phyloP scores from a whole-genome alignment of 306 rosid genomes.

The Dalbergia cultrata region DNA sequence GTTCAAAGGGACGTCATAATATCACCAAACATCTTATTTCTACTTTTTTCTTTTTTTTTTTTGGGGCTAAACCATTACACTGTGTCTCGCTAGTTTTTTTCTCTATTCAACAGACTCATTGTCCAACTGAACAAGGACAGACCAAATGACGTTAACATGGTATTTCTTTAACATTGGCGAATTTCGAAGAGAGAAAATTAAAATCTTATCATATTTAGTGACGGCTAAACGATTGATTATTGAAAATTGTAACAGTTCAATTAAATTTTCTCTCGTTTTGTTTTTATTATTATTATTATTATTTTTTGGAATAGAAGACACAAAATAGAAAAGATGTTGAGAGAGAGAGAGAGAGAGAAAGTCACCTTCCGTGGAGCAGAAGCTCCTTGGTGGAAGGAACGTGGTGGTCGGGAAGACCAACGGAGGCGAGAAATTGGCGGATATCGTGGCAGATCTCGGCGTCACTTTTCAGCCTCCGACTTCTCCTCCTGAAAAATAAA shows the following conservation, averaged over 20 bases:
- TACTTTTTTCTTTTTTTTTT: too few relatives aligned
- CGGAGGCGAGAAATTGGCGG: conserved; percentile 59
- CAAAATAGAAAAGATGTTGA: background rate
- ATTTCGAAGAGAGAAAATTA: too few relatives aligned
- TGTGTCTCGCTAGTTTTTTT: too few relatives aligned
- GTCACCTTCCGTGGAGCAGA: conserved; percentile 77
- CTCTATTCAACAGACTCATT: too few relatives aligned
- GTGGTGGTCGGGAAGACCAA: conserved; percentile 75
- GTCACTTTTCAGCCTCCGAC: conserved; percentile 70
- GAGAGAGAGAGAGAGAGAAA: background rate
- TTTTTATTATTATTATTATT: too few relatives aligned
- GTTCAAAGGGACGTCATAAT: background rate
- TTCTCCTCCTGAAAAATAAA: conserved; percentile 55
- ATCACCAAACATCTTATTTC: background rate
- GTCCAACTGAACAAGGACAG: too few relatives aligned
- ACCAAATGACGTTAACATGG: too few relatives aligned
- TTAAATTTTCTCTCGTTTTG: background rate
- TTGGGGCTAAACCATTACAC: too few relatives aligned
- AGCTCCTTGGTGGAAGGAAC: conserved; percentile 86
- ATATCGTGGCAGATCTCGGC: conserved; percentile 82
- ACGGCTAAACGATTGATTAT: background rate
- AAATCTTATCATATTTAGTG: background rate
- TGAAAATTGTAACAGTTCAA: background rate
- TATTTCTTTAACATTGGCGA: background rate
- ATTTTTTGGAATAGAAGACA: background rate